Conservation (phyloP, 2,329 filamentous ascomycete genomes). For the Teratosphaeria gauchensis region DNA sequence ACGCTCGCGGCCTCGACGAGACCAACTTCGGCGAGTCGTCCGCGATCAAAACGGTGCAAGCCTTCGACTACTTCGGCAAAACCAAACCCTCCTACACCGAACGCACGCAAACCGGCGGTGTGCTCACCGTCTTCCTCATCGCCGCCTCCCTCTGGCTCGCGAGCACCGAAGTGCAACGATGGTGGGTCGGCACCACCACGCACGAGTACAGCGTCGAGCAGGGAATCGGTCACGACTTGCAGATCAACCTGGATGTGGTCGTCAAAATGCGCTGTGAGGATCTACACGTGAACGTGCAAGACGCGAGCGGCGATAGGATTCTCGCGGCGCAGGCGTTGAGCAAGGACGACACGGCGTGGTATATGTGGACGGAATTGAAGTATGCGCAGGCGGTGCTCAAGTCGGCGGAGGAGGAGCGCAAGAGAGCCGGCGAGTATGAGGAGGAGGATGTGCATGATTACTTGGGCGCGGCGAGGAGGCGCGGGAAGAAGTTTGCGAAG, state of each 20-base stretch:
- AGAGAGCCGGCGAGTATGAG: conserved; percentile 19
- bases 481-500: conserved; percentile 58
- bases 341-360: conserved; percentile 71
- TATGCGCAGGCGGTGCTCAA: conserved; percentile 45
- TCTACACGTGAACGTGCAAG: conserved; percentile 94
- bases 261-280: conserved; percentile 78
- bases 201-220: conserved; percentile 94
- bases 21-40: conserved; percentile 67
- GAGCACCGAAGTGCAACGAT: conserved; percentile 66
- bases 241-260: conserved; percentile 94
- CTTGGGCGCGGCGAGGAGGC: conserved; percentile 58
- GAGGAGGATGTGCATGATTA: conserved; percentile 91
- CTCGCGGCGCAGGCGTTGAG: conserved; percentile 65
- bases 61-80: conserved; percentile 97
- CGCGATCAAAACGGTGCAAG: conserved; percentile 53
- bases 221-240: conserved; percentile 73
- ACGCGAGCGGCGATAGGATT: conserved; percentile 85
- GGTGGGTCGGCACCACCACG: conserved; percentile 74
- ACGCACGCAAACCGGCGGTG: conserved; percentile 74
- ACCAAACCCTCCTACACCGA: conserved; percentile 89
- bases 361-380: conserved; percentile 68
- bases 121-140: conserved; percentile 82
- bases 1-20: conserved; percentile 62
- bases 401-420: conserved; percentile 47
- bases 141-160: conserved; percentile 65